Percentiles rank a stretch among this genome's conserved stretches.
Evolutionary conservation across 2,329 filamentous ascomycete species (phyloP).

Genomic region (Nemania diffusa): DNA sequence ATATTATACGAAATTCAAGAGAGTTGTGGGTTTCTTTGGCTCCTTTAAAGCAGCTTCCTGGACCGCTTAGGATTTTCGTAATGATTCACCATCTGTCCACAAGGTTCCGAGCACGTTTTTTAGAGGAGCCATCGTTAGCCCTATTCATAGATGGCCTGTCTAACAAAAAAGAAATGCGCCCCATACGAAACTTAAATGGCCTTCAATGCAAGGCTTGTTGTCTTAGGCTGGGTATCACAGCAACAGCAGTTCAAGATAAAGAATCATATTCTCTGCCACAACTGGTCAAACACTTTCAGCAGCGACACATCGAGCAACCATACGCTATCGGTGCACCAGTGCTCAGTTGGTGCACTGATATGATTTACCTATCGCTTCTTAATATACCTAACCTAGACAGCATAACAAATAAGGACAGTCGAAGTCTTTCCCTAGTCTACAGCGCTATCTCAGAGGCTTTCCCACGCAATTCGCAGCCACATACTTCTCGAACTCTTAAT

Average conservation of each 20-base stretch:
- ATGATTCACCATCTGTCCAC: conserved; percentile 71
- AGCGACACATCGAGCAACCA: conserved; percentile 52
- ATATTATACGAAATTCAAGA: conserved; percentile 65
- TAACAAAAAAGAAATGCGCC: conserved; percentile 66
- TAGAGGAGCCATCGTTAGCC: conserved; percentile 64
- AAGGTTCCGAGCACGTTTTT: conserved; percentile 67
- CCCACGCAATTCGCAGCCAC: conserved; percentile 10
- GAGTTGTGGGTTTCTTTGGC: conserved; percentile 72
- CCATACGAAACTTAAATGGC: conserved; percentile 63
- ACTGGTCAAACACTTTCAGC: conserved; percentile 68
- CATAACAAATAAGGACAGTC: conserved; percentile 47
- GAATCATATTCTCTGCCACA: conserved; percentile 66
- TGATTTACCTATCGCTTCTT: conserved; percentile 57
- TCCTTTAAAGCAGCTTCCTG: conserved; percentile 69
- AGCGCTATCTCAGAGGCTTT: conserved; percentile 53
- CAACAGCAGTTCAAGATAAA: conserved; percentile 47
- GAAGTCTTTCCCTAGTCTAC: conserved; percentile 51
- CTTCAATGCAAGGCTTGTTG: conserved; percentile 67
- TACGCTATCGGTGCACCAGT: conserved; percentile 37
- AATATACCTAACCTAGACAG: conserved; percentile 44
- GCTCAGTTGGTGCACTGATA: conserved; percentile 59
- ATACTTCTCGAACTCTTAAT: neutral
- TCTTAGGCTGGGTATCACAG: conserved; percentile 48
- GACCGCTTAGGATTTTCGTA: conserved; percentile 70
- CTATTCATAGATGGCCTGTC: conserved; percentile 69